Base-by-base conservation (phyloP, 2,329 filamentous ascomycete genomes). In the Fusarium mexicanum region DNA sequence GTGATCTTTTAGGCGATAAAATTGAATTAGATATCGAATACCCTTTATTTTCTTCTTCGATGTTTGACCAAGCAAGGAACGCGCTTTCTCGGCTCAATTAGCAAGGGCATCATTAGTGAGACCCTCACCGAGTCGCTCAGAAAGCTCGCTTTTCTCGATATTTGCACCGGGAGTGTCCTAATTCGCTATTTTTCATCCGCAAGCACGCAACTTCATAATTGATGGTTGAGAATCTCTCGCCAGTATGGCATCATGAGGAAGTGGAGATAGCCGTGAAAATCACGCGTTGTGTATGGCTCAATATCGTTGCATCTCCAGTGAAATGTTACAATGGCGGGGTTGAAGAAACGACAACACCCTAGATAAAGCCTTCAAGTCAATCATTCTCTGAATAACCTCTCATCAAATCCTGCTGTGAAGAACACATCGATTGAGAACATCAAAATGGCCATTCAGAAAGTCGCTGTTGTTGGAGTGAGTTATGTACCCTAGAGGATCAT, bases 381-480 rank as follows among this genome's bases (percentile, higher is more conserved):
- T 17, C 0, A 20, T 1, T 38, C 11, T 18, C 1, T 1, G 4
- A 24, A 11, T 22, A 2, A 2, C 5, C 6, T 24, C 18, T 29
- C 12, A 22, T 31, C 13, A 37, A n/a, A 6, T 16, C 6, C 5
- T 2, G 0, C 2, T 9, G 14, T 10, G 1, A 40, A 29, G 24
- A 6, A 16, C 8, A 4, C 2, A 12, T 43, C 11, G 2, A 43
- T 16, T n/a, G 2, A 43, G 3, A 33, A 13, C n/a, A 38, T 22
- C 2, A 43, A 24, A 16, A 69, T 69, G 66, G 12, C 43, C 20
- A 40, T 69, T 13, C 37, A 55, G 17, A 69, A 46, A 20, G 64
- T 69, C 9, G 66, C 64, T 11, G 43, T 69, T 3, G 38, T 63
- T 3, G 64, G 66, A 22, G 66, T 69, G 20, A 68, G 65, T 53